Evolutionary conservation across 2,329 filamentous ascomycete genomes (phyloP).

Genomic region (Penicillium brevicompactum): DNA sequence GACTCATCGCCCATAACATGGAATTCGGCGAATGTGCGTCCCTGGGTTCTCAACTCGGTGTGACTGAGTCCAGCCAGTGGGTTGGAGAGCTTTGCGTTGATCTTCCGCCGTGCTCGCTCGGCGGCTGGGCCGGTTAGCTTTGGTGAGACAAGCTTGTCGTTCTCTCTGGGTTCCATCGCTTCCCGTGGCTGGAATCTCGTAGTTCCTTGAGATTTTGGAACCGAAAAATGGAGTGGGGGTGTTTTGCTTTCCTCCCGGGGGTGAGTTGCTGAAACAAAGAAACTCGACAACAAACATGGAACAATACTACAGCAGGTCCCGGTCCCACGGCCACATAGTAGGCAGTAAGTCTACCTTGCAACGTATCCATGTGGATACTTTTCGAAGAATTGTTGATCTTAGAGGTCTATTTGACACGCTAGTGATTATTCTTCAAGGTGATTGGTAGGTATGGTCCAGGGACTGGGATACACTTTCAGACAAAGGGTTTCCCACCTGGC

Average conservation of each 20-base stretch:
- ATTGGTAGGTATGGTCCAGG: neutral
- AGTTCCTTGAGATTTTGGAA: neutral
- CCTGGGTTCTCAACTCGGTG: slow-evolving; percentile 57
- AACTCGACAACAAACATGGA: neutral
- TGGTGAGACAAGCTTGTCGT: slow-evolving; percentile 24
- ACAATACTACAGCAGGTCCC: neutral
- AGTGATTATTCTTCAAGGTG: neutral
- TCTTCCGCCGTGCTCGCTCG: slow-evolving; percentile 43
- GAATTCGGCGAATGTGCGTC: slow-evolving; percentile 59
- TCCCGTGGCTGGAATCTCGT: neutral
- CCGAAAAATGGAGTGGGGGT: neutral
- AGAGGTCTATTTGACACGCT: neutral
- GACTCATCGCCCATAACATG: slow-evolving; percentile 58
- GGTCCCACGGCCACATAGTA: neutral
- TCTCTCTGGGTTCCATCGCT: neutral
- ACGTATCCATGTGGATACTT: neutral
- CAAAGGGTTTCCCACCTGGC: neutral
- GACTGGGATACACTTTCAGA: neutral
- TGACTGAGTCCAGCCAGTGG: slow-evolving; percentile 53
- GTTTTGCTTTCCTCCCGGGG: neutral
- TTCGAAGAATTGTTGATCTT: neutral
- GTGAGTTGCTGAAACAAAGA: slow-evolving; percentile 1
- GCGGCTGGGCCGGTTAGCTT: slow-evolving; percentile 36
- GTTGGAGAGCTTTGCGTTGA: slow-evolving; percentile 56
- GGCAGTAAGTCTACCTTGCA: neutral